Conservation (phyloP, 2,329 filamentous ascomycete species). For the Hypoxylon sp. region DNA sequence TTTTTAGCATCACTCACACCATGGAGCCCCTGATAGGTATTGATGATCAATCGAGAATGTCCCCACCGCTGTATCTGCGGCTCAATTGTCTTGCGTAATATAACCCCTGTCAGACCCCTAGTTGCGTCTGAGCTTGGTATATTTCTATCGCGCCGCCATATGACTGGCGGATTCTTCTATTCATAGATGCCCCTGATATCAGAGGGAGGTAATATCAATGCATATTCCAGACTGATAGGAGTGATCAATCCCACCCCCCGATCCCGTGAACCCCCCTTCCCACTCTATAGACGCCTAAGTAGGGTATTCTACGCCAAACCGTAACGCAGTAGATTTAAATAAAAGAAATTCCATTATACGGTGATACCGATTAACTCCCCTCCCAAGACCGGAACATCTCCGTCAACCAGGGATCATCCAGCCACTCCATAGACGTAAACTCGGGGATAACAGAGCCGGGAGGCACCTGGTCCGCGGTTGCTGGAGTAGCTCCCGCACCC, state of each 20-base stretch:
- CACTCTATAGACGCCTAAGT: constrained; percentile 22
- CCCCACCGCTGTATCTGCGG: neutral
- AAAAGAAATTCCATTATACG: neutral
- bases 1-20: neutral
- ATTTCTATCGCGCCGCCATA: neutral
- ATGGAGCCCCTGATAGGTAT: neutral
- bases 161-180: constrained; percentile 2
- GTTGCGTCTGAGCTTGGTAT: neutral
- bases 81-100: neutral
- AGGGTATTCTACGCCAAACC: constrained; percentile 22
- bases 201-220: neutral
- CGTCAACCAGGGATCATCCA: constrained; percentile 47
- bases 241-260: neutral
- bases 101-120: neutral
- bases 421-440: constrained; percentile 45
- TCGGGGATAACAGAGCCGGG: constrained; percentile 35
- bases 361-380: neutral
- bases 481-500: neutral
- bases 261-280: neutral
- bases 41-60: neutral
- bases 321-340: neutral
- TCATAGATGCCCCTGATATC: neutral
- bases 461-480: constrained; percentile 14
- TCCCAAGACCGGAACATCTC: constrained; percentile 43
- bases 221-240: neutral